Conservation (phyloP, 148 eudicot genomes). For the Vaccinium darrowii region DNA sequence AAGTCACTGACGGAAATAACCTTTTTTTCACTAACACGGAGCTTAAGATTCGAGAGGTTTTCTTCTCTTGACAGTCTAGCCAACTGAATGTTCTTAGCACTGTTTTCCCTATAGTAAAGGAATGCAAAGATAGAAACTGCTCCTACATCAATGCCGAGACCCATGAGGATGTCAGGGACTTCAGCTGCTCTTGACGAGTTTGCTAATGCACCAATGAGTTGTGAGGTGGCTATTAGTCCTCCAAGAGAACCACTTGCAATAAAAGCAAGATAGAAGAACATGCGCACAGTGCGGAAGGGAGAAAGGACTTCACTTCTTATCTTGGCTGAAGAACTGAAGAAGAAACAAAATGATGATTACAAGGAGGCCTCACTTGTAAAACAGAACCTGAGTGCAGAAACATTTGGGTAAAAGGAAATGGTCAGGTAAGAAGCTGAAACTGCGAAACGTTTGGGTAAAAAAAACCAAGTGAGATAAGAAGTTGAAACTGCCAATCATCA, state of each 20-base stretch:
- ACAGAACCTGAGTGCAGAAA: constrained; percentile 28
- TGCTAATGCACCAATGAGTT: constrained; percentile 61
- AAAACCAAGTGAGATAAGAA: constrained; percentile 20
- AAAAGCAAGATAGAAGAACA: constrained; percentile 97
- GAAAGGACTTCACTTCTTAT: constrained; percentile 94
- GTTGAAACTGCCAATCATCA: not conserved
- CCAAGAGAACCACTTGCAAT: constrained; percentile 84
- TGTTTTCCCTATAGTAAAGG: constrained; percentile 72
- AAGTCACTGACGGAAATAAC: constrained; percentile 66
- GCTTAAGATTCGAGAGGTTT: constrained; percentile 73
- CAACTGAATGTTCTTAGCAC: constrained; percentile 71
- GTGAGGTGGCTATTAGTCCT: constrained; percentile 69
- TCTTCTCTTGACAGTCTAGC: constrained; percentile 90
- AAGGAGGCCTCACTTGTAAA: constrained; percentile 30
- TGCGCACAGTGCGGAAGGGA: constrained; percentile 89
- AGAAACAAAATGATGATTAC: constrained; percentile 42
- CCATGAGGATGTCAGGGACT: constrained; percentile 60
- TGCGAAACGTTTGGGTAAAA: not conserved
- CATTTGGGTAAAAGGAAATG: constrained; percentile 9
- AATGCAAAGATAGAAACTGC: constrained; percentile 83
- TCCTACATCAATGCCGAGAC: constrained; percentile 79
- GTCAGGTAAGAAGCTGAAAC: constrained; percentile 18
- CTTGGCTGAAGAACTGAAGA: constrained; percentile 82
- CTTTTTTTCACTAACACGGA: constrained; percentile 66
- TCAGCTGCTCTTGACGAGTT: constrained; percentile 69